Percentiles rank a stretch among this genome's conserved stretches.
Evolutionary conservation across 306 rosid genomes (phyloP).

Genomic region (Cucurbita moschata): DNA sequence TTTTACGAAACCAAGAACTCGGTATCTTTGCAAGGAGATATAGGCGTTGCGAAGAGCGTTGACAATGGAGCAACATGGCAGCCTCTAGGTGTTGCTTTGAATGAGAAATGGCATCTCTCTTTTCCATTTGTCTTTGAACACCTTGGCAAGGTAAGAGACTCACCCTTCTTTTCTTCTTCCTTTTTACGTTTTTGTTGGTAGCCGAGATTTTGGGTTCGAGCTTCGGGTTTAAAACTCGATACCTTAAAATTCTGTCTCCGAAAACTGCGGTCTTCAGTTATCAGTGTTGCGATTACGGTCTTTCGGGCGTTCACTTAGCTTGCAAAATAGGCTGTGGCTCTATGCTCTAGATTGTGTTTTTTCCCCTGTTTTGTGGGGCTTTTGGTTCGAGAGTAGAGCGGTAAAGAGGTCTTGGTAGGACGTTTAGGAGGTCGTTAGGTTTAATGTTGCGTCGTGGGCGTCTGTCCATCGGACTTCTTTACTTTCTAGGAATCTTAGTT

Average conservation of each 20-base stretch:
- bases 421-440: neutral
- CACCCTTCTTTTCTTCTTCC: too few relatives aligned
- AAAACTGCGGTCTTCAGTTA: neutral
- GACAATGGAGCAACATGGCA: slow-evolving; percentile 95
- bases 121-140: slow-evolving; percentile 73
- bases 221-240: neutral
- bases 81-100: slow-evolving; percentile 76
- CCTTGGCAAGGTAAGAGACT: slow-evolving; percentile 44
- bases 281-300: neutral
- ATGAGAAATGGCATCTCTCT: slow-evolving; percentile 97
- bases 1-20: slow-evolving; percentile 90
- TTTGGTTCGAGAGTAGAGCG: neutral
- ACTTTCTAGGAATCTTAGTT: neutral
- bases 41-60: slow-evolving; percentile 82
- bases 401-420: neutral
- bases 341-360: neutral
- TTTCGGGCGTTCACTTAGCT: neutral
- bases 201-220: neutral
- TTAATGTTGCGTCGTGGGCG: neutral
- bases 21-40: slow-evolving; percentile 78
- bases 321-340: neutral
- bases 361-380: neutral
- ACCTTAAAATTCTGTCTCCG: neutral
- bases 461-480: neutral
- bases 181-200: neutral